Evolutionary conservation across 345 rosid species (phyloP), one percentile per base, ranked within the genome.

Genomic region (Clausena lansium): DNA sequence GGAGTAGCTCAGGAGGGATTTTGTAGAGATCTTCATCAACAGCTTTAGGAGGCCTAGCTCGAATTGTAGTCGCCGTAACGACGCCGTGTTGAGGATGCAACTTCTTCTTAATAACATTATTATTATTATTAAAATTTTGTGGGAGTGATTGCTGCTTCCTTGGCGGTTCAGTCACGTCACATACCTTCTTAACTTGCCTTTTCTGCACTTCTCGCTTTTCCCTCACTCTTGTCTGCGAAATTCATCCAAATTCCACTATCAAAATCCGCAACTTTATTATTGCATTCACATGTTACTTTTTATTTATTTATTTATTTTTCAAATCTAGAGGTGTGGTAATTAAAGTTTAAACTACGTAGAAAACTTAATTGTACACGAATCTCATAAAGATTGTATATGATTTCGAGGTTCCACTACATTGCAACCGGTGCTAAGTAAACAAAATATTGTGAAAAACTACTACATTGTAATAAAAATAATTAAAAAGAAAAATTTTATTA

Each of bases 11-110:
- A 17, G 98, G 92, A 35, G 97, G 95, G 50, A 94, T 89, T 87
- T 92, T 91, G 88, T 94, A 94, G 79, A 94, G 98, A 80, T 94
- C 98, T 80, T 94, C 98, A 52, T 94, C 98, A 5, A 94, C 91
- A 10, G 98, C 84, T 78, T 89, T 89, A 2, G 93, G 87, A 59
- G 87, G 81, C 75, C 78, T 78, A 7, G 66, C 82, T 33, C 81
- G 33, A 19, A 52, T 19, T 52, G 57, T 52, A 30, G 65, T 39
- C 13, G 84, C 79, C 7, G 8, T 22, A 11, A 63, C 59, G 38
- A 57, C 85, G 70, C 17, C 82, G 36, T 64, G 65, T 77, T 76
- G 79, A 76, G 71, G 62, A 7, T 58, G 76, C 7, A 54, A 74
- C 19, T 80, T 61, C 38, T 38, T 45, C 36, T 68, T 84, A 39